Evolutionary conservation across 768 basidiomycete genomes (phyloP), one percentile per base, ranked within the genome.

Genomic region (Candolleomyces efflorescens): DNA sequence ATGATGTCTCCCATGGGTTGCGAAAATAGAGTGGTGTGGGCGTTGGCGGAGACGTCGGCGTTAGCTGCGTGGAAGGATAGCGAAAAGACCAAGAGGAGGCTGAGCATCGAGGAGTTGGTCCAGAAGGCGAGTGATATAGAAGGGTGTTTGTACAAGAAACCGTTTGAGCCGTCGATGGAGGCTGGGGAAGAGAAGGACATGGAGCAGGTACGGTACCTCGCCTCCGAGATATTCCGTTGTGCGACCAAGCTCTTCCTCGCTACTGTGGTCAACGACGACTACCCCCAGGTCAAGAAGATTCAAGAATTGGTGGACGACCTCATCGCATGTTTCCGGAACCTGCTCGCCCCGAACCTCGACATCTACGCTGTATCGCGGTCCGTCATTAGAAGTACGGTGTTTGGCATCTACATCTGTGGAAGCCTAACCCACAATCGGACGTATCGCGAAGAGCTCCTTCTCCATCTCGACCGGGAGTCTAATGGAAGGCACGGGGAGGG

Each of bases 1-100:
- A 93, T 93, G 91, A 76, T 90, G 72, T 76, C 79, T 45, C 80
- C 90, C 5, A 93, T 94, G 90, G 91, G 91, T 18, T 92, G 91
- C 75, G 86, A 89, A 64, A 90, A 92, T 71, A 73, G 77, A 59
- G 83, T 89, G 54, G 83, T 93, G 49, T 86, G 88, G 78, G 89
- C 88, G 24, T 77, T 93, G 45, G 88, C 92, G 3, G 84, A 91
- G 73, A 87, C 82, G 38, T 82, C 86, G 11, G 73, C 71, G 18
- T 79, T 94, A 15, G 78, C 86, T 43, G 64, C 60, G 53, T 93
- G 89, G 89, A 92, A 91, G 72, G 73, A 75, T 18, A 54, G 53
- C 0, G 72, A 82, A 54, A 55, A 58, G 59, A 58, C 32, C 0
- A 62, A 59, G 3, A 82, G 84, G 41, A 67, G 67, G 46, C 80